A percentile compares a stretch with the other conserved stretches of the same genome.
These are phyloP conservation scores for Scleromitrula shiraiana DNA, from an alignment of 2,329 filamentous ascomycete species.

Conservation along the genomic window DNA sequence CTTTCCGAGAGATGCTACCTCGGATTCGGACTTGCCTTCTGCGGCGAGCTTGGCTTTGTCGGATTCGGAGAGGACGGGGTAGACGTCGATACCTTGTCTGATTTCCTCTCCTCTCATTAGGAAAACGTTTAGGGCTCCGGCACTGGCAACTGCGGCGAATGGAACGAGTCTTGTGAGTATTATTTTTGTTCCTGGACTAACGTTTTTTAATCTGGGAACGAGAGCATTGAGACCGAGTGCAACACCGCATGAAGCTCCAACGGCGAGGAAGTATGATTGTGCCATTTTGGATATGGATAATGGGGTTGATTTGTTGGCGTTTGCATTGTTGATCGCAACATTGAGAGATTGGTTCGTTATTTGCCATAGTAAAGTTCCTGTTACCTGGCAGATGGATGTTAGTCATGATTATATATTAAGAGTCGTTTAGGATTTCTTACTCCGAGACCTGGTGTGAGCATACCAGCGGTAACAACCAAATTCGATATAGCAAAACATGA, in stretches of 20 bases:
- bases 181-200: conserved; percentile 67
- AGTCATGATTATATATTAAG: conserved; percentile 6
- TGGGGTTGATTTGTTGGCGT: conserved; percentile 94
- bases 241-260: conserved; percentile 87
- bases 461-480: conserved; percentile 87
- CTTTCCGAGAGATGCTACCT: conserved; percentile 69
- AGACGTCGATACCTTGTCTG: conserved; percentile 84
- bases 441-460: conserved; percentile 83
- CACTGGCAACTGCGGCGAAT: conserved; percentile 88
- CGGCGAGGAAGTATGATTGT: conserved; percentile 86
- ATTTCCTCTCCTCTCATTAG: conserved; percentile 98
- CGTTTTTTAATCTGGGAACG: conserved; percentile 71
- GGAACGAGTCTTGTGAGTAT: conserved; percentile 84
- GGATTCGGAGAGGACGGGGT: conserved; percentile 65
- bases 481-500: conserved; percentile 92
- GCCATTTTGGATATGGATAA: conserved; percentile 72
- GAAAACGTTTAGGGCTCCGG: conserved; percentile 89
- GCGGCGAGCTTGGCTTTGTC: conserved; percentile 52
- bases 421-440: conserved; percentile 38
- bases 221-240: conserved; percentile 85
- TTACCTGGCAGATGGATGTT: conserved; percentile 43
- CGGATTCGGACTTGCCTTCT: conserved; percentile 55
- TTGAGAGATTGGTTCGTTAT: conserved; percentile 96
- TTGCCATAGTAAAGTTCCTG: conserved; percentile 88
- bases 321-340: conserved; percentile 94